Evolutionary conservation across 331 rosid species (phyloP).

Genomic region (Rosa hybrid): DNA sequence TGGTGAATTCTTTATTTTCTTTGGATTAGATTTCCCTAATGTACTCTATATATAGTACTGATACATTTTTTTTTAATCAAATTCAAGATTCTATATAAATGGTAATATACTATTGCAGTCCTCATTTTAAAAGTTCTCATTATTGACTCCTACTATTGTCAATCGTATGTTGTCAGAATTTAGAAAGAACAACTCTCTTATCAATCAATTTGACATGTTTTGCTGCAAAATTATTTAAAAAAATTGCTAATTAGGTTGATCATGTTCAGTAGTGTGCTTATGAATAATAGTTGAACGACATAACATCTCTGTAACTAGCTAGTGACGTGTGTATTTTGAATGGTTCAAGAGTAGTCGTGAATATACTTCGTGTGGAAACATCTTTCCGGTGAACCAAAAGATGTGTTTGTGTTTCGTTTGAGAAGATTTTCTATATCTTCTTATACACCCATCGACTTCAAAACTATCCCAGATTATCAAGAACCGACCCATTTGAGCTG

Average conservation of each 20-base stretch:
- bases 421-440: not conserved
- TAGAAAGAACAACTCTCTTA: not conserved
- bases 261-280: not conserved
- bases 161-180: not conserved
- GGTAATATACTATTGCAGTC: not conserved
- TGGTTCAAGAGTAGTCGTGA: not conserved
- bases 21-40: slow-evolving; percentile 37
- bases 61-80: slow-evolving; percentile 18
- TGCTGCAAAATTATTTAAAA: not conserved
- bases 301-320: not conserved
- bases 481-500: slow-evolving; percentile 29
- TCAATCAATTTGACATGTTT: not conserved
- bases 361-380: not conserved
- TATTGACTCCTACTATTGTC: not conserved
- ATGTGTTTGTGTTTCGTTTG: not conserved
- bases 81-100: slow-evolving; percentile 9
- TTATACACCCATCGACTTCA: slow-evolving; percentile 20
- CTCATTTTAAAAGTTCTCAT: not conserved
- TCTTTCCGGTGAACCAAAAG: slow-evolving; percentile 13
- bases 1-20: slow-evolving; percentile 6
- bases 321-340: not conserved
- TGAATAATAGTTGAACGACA: not conserved
- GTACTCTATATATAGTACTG: slow-evolving; percentile 30
- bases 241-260: not conserved
- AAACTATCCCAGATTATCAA: slow-evolving; percentile 42